phyloP scores from a whole-genome alignment of 768 basidiomycete species.

The Tricholoma sp. region DNA sequence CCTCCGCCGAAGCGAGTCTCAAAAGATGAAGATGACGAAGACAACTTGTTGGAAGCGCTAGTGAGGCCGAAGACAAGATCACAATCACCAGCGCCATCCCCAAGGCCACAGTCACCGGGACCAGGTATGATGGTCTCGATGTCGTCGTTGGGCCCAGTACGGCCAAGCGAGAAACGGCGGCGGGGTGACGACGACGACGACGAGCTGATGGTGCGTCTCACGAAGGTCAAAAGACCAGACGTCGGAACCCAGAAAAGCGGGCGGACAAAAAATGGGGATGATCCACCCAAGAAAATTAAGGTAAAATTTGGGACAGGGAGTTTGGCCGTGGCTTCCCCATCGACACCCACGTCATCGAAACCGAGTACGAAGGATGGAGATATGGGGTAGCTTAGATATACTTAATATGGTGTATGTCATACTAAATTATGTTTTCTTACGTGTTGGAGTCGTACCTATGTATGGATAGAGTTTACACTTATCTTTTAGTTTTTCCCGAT shows the following conservation, averaged over 20 bases:
- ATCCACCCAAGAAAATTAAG: conserved; percentile 69
- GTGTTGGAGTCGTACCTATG: neutral
- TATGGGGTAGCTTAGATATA: conserved; percentile 45
- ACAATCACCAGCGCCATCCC: conserved; percentile 32
- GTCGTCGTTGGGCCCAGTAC: conserved; percentile 36
- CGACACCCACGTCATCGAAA: conserved; percentile 50
- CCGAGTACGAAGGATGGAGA: conserved; percentile 68
- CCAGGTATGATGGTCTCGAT: conserved; percentile 23
- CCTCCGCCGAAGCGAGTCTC: conserved; percentile 41
- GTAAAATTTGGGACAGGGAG: conserved; percentile 57
- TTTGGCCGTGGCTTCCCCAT: conserved; percentile 32
- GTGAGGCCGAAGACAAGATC: conserved; percentile 35
- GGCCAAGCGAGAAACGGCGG: conserved; percentile 65
- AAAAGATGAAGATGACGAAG: conserved; percentile 48
- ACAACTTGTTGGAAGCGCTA: conserved; percentile 52
- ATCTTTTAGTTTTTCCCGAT: conserved; percentile 4
- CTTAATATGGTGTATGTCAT: conserved; percentile 3
- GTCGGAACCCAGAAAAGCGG: conserved; percentile 41
- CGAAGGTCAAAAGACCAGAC: conserved; percentile 54
- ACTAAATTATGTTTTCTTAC: conserved; percentile 7
- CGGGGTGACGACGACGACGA: conserved; percentile 76
- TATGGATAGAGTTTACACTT: neutral
- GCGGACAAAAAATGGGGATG: conserved; percentile 42
- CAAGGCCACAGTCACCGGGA: conserved; percentile 12
- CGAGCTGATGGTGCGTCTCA: conserved; percentile 56